Conservation (phyloP, 2,329 filamentous ascomycete species). For the Aspergillus aculeatus region DNA sequence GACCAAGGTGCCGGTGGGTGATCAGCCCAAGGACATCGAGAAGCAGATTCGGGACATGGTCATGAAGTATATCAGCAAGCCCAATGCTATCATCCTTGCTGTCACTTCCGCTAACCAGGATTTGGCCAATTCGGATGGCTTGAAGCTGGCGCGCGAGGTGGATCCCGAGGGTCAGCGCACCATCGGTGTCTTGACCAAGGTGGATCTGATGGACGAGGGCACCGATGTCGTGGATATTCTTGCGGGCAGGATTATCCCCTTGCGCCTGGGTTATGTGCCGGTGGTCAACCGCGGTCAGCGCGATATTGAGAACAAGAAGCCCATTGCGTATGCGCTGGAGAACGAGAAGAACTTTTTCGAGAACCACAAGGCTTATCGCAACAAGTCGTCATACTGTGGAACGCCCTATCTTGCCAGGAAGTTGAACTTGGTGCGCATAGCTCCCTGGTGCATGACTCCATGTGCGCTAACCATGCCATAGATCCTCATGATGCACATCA, state of each 20-base stretch:
- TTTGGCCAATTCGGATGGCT: slow-evolving; percentile 95
- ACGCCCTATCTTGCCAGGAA: slow-evolving; percentile 96
- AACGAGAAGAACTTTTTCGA: slow-evolving; percentile 97
- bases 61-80: slow-evolving; percentile 96
- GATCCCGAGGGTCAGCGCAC: slow-evolving; percentile 96
- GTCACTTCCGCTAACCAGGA: slow-evolving; percentile 97
- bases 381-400: slow-evolving; percentile 98
- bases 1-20: slow-evolving; percentile 94
- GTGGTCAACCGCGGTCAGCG: slow-evolving; percentile 97
- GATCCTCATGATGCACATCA: slow-evolving; percentile 99
- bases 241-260: slow-evolving; percentile 92
- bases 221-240: slow-evolving; percentile 98
- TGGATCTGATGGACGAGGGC: slow-evolving; percentile 97
- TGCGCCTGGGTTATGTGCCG: slow-evolving; percentile 91
- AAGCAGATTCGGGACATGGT: slow-evolving; percentile 97
- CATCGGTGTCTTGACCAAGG: slow-evolving; percentile 97
- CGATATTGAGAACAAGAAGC: slow-evolving; percentile 97
- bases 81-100: slow-evolving; percentile 95
- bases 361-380: slow-evolving; percentile 96
- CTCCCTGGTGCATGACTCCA: too few relatives aligned
- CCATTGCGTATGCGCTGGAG: slow-evolving; percentile 85
- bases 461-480: slow-evolving; percentile 31
- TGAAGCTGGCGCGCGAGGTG: slow-evolving; percentile 94
- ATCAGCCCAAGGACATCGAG: slow-evolving; percentile 96
- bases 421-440: slow-evolving; percentile 68